Evolutionary conservation across 2,329 filamentous ascomycete genomes (phyloP), one percentile per base, ranked within the genome.

Genomic region (Hypomyces perniciosus): DNA sequence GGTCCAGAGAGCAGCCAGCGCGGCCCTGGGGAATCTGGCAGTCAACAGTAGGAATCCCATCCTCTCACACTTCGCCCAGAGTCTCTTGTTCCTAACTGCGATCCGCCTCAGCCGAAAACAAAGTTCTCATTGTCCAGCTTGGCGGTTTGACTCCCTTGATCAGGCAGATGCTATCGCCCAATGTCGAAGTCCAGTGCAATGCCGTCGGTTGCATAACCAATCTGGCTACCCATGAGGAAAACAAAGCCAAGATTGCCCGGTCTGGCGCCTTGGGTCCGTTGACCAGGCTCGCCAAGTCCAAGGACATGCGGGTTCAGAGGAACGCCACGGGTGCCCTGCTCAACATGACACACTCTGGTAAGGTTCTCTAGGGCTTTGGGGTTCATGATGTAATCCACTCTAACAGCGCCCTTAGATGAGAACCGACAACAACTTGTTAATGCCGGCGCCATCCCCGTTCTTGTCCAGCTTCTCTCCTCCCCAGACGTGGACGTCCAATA

Each of bases 301-400:
- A 95, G 70, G 93, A 99, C 64, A 97, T 97, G 93, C 84, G 93
- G 51, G 93, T 99, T 44, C 93, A 99, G 73, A 83, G 93, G 58
- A 99, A 99, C 70, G 93, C 93, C 52, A 99, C 93, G 1, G 93
- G 93, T 48, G 93, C 93, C 42, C 75, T 99, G 52, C 79, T 99
- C 58, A 99, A 99, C 71, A 99, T 99, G 93, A 99, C 93, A 62
- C 93, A 99, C 74, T 97, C 91, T 57, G 90, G 90, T 95, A 81
- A 54, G 79, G 60, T 29, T 8, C 6, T 4, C 27, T 20, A 10
- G 6, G n/a, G 45, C 33, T 6, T 20, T 10, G 35, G 20, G 12
- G n/a, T 26, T 9, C 27, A 26, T 30, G 28, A 27, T 28, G 35
- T 50, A 40, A 50, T 34, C 31, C 8, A 13, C 4, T 3, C 42